phyloP scores from a whole-genome alignment of 2,329 filamentous ascomycete genomes.

The Colletotrichum lentis region DNA sequence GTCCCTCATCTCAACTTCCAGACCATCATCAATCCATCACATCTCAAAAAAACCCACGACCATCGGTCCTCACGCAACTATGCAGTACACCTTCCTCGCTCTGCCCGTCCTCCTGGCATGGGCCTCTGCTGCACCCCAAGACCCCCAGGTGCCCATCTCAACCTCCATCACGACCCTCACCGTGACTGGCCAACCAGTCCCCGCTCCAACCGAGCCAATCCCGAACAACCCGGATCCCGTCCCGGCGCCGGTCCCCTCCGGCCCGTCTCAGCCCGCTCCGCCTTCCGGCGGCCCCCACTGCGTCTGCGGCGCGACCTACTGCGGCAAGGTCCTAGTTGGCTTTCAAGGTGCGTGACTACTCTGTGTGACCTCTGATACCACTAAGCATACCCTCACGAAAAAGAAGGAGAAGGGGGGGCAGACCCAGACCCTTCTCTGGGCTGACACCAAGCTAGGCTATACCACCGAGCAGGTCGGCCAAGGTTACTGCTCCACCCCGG shows the following conservation, averaged over 20 bases:
- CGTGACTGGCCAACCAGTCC: constrained; percentile 15
- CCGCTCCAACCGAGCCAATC: constrained; percentile 21
- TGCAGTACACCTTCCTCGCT: constrained; percentile 23
- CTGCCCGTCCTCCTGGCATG: constrained; percentile 18
- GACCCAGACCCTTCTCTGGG: not conserved
- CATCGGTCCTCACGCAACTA: not conserved
- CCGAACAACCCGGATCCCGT: constrained; percentile 19
- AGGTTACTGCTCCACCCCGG: constrained; percentile 51
- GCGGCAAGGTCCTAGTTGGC: constrained; percentile 49
- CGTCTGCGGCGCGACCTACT: constrained; percentile 55
- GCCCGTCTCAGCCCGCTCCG: constrained; percentile 31
- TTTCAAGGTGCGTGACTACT: constrained; percentile 31
- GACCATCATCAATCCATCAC: not conserved
- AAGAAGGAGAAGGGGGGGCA: not conserved
- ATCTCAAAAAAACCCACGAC: not conserved
- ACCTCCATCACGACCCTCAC: constrained; percentile 29
- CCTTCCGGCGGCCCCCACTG: constrained; percentile 46
- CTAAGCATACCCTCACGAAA: not conserved
- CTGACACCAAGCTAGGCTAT: constrained; percentile 31
- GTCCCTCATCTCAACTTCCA: constrained; percentile 1
- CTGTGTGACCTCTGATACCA: not conserved
- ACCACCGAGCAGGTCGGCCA: constrained; percentile 44
- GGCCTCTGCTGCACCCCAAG: constrained; percentile 29
- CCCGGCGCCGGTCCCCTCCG: constrained; percentile 7
- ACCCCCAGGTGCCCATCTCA: constrained; percentile 15